Evolutionary conservation across 805 yeast genomes (phyloP), one percentile per base, ranked within the genome.

Genomic region (Zygoascus tannicola): DNA sequence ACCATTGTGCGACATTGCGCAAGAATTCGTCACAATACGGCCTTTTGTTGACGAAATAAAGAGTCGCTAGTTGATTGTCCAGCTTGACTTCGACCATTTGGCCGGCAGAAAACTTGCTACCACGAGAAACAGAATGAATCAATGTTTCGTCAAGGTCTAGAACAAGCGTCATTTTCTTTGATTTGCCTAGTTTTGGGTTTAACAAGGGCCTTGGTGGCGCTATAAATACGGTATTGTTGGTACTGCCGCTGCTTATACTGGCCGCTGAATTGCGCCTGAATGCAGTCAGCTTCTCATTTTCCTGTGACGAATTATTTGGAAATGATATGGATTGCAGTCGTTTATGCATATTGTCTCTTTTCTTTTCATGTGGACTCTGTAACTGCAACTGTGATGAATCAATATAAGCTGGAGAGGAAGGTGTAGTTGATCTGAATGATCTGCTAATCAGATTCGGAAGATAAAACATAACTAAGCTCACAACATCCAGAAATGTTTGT

Each of bases 71-170:
- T 48, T 79, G 78, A 53, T 78, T 76, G 46, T 71, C 71, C 23
- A 82, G 67, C 49, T 75, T 75, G 46, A 90, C 87, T 64, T 90
- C 98, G 43, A 90, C 82, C 73, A 87, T 80, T 49, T 81, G 79
- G 23, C 75, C 75, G 37, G 71, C 65, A 10, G 68, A 55, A 53
- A 62, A 59, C 46, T 65, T 53, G 35, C 64, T 58, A 2, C 75
- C 73, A 45, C 94, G 70, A 4, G 94, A 79, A 45, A 87, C 70
- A 1, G 97, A 87, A 60, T 92, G 98, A 45, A 92, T 87, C 44
- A 92, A 67, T 0, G 98, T 92, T 57, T 92, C 98, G 63, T 90
- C 98, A 23, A 92, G 72, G 59, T 92, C 98, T 20, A 92, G 68
- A 1, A 92, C 83, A 23, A 92, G 69, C 0, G 86, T 81, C 30